Evolutionary conservation across 164 flowering plant species (phyloP), one percentile per base, ranked within the genome.

Genomic region (Nymphaea colorata): DNA sequence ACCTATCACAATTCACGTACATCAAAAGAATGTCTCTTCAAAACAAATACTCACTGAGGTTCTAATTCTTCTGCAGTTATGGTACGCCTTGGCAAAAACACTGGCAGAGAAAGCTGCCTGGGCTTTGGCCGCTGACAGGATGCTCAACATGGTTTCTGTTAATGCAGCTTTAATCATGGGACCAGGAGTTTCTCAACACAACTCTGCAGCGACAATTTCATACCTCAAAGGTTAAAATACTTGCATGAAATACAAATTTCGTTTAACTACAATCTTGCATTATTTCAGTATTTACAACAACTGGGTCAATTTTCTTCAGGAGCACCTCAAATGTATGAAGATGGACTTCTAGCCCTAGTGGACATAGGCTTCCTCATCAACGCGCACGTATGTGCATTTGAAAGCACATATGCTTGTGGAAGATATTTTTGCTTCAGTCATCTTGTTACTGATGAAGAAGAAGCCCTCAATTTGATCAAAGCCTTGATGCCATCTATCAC

Each of bases 51-150:
- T 25, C 36, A 25, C 36, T 25, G 36, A 25, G 36, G 0, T 25
- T 25, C 36, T 25, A 25, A 25, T 25, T 25, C 36, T 25, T 25
- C 36, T 70, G 64, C 75, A 89, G 95, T 66, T 89, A 51, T 89
- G 95, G 95, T 70, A 86, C 70, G 87, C 87, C 1, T 69, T 89
- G n/a, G 80, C 91, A 8, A 89, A 89, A 77, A 89, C 91, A 10
- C 82, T 69, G 0, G 74, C 88, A 0, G 91, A 89, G 69, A 72
- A 83, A 75, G 86, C 87, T 7, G 90, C 90, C 10, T 86, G 95
- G 95, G 95, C 95, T 14, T 73, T 89, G 45, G 88, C 95, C 61
- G 85, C 82, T 90, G 95, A 89, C 72, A 68, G 95, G 5, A 79
- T 65, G 80, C 76, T 89, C n/a, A 76, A 83, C 80, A 85, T 89